Base-by-base conservation (phyloP, 2,329 filamentous ascomycete genomes). In the Phaeosphaeria sp. region DNA sequence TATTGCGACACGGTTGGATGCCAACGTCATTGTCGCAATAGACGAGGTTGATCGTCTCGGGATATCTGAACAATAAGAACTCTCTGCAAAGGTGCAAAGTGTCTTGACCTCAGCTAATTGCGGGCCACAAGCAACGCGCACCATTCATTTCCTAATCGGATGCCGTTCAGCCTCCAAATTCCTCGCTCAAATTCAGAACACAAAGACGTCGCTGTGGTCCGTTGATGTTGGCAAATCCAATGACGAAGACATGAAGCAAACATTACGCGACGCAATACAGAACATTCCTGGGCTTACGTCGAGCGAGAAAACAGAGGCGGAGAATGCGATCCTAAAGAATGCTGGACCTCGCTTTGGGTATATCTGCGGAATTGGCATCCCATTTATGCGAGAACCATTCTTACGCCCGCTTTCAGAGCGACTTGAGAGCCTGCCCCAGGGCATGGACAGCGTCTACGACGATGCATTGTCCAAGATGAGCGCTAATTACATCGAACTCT, bases 311-410 rank as follows among this genome's bases (percentile, higher is more conserved):
- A 25, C 22, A 13, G 44, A 47, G 21, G 44, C 44, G 7, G 25
- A 3, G n/a, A 9, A 25, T 47, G 44, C 44, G 3, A 47, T 47
- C n/a, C 44, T 47, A 11, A 47, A 47, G 24, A 11, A 25, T 13
- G 44, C 44, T 47, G 44, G 44, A 24, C 21, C 44, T 17, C 44
- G 44, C 20, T 47, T 47, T 24, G 44, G 20, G 7, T 47, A 47
- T n/a, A 47, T 47, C n/a, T 5, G 44, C n/a, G 25, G 20, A 24
- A 47, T 47, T 13, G 44, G 20, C 20, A 25, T 47, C 15, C 44
- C 44, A 17, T 25, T 47, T 13, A 47, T 47, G 44, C 44, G 44
- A 47, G 44, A 47, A 25, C 44, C 44, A 24, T 47, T 47, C 24
- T 21, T 8, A n/a, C 44, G 44, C 22, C 44, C 44, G 11, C 21